phyloP scores from a whole-genome alignment of 345 rosid genomes.

The Geranium rotundifolium region DNA sequence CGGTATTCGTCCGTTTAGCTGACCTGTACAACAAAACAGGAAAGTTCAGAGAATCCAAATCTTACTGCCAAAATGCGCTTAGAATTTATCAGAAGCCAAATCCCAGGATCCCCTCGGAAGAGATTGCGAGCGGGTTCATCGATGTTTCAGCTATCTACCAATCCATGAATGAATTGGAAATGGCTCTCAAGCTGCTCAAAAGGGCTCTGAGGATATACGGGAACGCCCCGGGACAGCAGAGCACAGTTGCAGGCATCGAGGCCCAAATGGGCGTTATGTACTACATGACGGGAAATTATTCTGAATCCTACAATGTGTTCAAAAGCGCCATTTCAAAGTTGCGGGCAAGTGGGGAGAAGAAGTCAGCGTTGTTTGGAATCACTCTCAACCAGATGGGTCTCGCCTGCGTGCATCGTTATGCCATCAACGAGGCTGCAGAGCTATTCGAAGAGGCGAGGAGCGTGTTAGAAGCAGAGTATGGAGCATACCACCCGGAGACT shows the following conservation, averaged over 20 bases:
- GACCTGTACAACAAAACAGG: conserved; percentile 76
- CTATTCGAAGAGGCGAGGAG: conserved; percentile 80
- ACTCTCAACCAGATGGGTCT: conserved; percentile 90
- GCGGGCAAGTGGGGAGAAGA: conserved; percentile 68
- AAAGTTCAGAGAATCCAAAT: conserved; percentile 63
- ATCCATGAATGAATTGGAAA: conserved; percentile 64
- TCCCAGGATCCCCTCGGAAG: conserved; percentile 52
- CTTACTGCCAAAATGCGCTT: conserved; percentile 76
- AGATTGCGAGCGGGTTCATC: conserved; percentile 68
- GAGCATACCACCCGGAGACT: conserved; percentile 90
- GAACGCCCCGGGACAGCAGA: conserved; percentile 57
- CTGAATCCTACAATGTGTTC: conserved; percentile 58
- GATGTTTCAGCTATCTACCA: conserved; percentile 80
- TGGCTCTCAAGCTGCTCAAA: conserved; percentile 52
- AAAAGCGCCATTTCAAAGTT: conserved; percentile 56
- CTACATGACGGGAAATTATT: conserved; percentile 70
- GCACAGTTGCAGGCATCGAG: conserved; percentile 76
- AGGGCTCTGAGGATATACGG: conserved; percentile 53
- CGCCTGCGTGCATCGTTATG: conserved; percentile 58
- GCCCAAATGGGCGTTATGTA: conserved; percentile 88
- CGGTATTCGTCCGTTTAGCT: conserved; percentile 75
- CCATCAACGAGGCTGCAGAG: conserved; percentile 79
- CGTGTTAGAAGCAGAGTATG: conserved; percentile 71
- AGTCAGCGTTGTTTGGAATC: conserved; percentile 66
- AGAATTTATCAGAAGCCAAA: conserved; percentile 47